Conservation (phyloP, 1,284 basidiomycete genomes). For the Macrocystidia cucumis region DNA sequence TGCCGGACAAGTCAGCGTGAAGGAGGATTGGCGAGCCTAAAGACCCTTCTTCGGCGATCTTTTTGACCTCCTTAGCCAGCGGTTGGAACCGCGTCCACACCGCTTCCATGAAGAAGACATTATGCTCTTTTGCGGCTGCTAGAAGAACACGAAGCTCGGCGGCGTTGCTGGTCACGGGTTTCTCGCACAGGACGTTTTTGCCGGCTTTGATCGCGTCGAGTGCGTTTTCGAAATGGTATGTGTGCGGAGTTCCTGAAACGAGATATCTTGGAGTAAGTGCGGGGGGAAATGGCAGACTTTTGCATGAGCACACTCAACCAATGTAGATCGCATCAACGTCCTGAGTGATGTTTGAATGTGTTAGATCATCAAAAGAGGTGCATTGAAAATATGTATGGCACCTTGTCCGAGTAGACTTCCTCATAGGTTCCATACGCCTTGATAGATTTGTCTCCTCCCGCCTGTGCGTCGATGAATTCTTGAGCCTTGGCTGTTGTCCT, state of each 20-base stretch:
- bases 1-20: conserved; percentile 66
- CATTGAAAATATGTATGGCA: conserved; percentile 19
- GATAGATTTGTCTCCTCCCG: conserved; percentile 40
- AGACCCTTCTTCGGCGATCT: conserved; percentile 50
- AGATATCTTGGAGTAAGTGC: neutral
- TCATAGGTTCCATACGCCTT: conserved; percentile 76
- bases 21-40: conserved; percentile 60
- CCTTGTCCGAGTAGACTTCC: conserved; percentile 67
- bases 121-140: conserved; percentile 64
- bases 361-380: conserved; percentile 5
- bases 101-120: conserved; percentile 87
- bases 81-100: conserved; percentile 81
- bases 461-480: conserved; percentile 56
- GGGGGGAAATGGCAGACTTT: neutral
- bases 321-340: conserved; percentile 79
- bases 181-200: conserved; percentile 87
- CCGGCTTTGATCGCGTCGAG: conserved; percentile 71
- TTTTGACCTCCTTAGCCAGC: conserved; percentile 56
- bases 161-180: conserved; percentile 63
- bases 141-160: conserved; percentile 64
- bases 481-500: conserved; percentile 63
- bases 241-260: conserved; percentile 73
- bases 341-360: conserved; percentile 25
- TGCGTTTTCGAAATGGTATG: conserved; percentile 76
- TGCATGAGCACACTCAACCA: conserved; percentile 30